Conservation (phyloP, 176 grass and related monocot genomes). For the Poa pratensis region DNA sequence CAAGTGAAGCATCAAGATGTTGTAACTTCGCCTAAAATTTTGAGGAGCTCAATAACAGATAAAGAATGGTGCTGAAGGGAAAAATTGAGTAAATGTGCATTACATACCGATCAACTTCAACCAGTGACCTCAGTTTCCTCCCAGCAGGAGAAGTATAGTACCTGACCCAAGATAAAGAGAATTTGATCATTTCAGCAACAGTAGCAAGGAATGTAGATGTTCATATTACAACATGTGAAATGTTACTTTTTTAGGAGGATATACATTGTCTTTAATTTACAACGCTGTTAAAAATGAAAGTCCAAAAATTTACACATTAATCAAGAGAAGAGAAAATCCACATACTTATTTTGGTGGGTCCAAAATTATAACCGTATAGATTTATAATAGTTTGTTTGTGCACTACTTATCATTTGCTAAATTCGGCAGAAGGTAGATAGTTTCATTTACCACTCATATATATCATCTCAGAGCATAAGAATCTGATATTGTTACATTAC, state of each 20-base stretch:
- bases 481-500: not conserved
- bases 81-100: conserved; percentile 6
- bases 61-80: not conserved
- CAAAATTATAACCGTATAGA: not conserved
- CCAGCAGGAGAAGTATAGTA: conserved; percentile 77
- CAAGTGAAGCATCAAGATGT: not conserved
- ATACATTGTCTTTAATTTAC: not conserved
- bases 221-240: not conserved
- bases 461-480: not conserved
- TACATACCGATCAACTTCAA: conserved; percentile 73
- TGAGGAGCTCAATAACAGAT: not conserved
- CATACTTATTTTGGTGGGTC: not conserved
- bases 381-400: conserved; percentile 3
- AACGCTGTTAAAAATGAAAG: not conserved
- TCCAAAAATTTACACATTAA: conserved; percentile 27
- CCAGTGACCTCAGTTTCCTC: conserved; percentile 72
- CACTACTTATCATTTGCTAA: conserved; percentile 21
- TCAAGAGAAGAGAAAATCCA: conserved; percentile 8
- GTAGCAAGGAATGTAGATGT: not conserved
- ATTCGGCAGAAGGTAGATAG: conserved; percentile 4
- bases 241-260: not conserved
- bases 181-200: conserved; percentile 22
- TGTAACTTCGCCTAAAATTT: conserved; percentile 12
- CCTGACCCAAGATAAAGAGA: conserved; percentile 46
- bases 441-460: not conserved